A percentile compares a stretch with the other conserved stretches of the same genome.
Conservation (phyloP, 495 filamentous ascomycete species). For the Cercophora sp. region DNA sequence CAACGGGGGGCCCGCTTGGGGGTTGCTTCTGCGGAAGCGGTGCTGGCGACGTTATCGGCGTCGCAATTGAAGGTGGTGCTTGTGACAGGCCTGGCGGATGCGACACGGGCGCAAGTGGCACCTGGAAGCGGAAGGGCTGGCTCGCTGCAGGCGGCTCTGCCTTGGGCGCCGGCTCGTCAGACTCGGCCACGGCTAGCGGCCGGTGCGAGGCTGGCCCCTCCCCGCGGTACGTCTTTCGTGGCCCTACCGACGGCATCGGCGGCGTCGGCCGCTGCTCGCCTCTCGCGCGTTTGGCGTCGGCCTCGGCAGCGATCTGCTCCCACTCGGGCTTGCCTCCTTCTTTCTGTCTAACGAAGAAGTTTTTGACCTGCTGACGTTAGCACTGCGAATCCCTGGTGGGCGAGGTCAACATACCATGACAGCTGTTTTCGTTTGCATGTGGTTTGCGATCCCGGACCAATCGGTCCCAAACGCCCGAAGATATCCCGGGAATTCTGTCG, state of each 20-base stretch:
- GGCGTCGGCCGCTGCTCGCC: constrained; percentile 74
- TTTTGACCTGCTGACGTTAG: constrained; percentile 97
- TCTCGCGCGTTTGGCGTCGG: constrained; percentile 63
- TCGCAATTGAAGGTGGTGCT: constrained; percentile 9
- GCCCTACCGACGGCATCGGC: constrained; percentile 52
- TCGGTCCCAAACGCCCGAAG: constrained; percentile 84
- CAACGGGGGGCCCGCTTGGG: constrained; percentile 16
- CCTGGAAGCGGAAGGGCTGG: constrained; percentile 40
- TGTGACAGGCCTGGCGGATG: constrained; percentile 23
- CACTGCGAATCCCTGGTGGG: constrained; percentile 21
- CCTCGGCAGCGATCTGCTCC: constrained; percentile 61
- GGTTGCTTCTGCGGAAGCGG: constrained; percentile 10
- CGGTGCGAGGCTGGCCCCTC: constrained; percentile 50
- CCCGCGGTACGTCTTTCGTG: constrained; percentile 43
- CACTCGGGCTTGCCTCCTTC: constrained; percentile 61
- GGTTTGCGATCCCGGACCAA: constrained; percentile 75
- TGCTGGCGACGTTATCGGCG: constrained; percentile 15
- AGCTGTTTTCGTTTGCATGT: constrained; percentile 88
- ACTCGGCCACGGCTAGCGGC: constrained; percentile 53
- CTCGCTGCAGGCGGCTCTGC: constrained; percentile 28
- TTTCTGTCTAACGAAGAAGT: constrained; percentile 80
- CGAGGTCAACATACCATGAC: constrained; percentile 70
- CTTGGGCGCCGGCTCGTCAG: constrained; percentile 49
- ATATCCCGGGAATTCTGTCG: constrained; percentile 72
- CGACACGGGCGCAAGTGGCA: constrained; percentile 36